Evolutionary conservation across 2,329 filamentous ascomycete genomes (phyloP), one percentile per base, ranked within the genome.

Genomic region (Aspergillus ibericus): DNA sequence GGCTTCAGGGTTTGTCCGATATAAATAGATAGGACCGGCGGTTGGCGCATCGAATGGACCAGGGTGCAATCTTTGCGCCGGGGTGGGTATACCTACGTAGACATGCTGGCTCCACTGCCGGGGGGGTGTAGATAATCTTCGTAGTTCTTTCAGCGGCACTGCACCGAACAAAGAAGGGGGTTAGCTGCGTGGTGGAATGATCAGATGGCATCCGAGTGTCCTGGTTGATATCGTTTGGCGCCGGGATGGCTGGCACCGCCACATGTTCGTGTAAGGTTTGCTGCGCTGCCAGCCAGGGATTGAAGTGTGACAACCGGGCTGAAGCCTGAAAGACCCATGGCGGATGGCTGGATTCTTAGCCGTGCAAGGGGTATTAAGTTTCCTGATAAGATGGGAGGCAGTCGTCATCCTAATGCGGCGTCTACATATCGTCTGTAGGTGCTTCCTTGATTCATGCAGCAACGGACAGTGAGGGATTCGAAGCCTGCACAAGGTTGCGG

Each of bases 11-110:
- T 27, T 18, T 38, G 10, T 48, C 25, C 8, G 53, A 48, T 59
- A 59, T 52, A 56, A 40, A 59, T 59, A 55, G 56, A 59, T 59
- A 55, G 56, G 40, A 49, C 34, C 16, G 22, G 32, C 34, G 18
- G 49, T 44, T 40, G 52, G 59, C 48, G 42, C 47, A 52, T 55
- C 25, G 38, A 47, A 42, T 29, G 25, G 38, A 51, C 51, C 52
- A 35, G 15, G 16, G 42, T 42, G 56, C 50, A 42, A 51, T 47
- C 40, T 38, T 58, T 55, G 59, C 51, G 55, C 48, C 38, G 51
- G 51, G 47, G 59, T 58, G 59, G 55, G 44, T 48, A 54, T 20
- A 38, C 42, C 10, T 34, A 16, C 20, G 25, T 40, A 18, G 50
- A n/a, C 36, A 27, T 53, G 38, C 36, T 25, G 36, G 38, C 38